Percentiles rank a stretch among this genome's conserved stretches.
These are phyloP conservation scores for Poronia punctata DNA, from an alignment of 495 filamentous ascomycete genomes.

Conservation along the genomic window DNA sequence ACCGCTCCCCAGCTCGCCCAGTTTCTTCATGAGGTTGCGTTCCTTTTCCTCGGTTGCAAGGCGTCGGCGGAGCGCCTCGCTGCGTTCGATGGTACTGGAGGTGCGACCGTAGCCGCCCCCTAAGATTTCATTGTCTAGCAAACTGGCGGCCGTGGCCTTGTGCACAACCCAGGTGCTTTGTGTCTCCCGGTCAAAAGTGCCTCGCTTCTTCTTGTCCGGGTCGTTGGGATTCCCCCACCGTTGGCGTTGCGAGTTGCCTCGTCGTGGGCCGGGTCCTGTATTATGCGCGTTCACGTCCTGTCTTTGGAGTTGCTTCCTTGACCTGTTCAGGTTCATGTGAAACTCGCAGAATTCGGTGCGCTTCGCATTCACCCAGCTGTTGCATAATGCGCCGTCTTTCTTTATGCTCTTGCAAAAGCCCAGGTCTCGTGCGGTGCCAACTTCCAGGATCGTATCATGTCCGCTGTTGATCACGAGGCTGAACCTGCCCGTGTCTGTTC, in stretches of 20 bases:
- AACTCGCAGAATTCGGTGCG: constrained; percentile 91
- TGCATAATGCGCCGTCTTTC: constrained; percentile 76
- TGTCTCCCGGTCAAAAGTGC: constrained; percentile 52
- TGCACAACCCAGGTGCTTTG: constrained; percentile 55
- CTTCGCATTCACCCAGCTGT: constrained; percentile 75
- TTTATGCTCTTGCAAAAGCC: constrained; percentile 80
- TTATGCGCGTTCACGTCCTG: constrained; percentile 72
- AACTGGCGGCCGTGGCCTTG: constrained; percentile 45
- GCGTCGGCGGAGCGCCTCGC: constrained; percentile 61
- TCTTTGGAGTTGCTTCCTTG: constrained; percentile 59
- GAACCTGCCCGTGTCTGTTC: constrained; percentile 72
- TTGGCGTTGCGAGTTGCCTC: constrained; percentile 16
- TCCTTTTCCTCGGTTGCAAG: constrained; percentile 72
- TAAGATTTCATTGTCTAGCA: constrained; percentile 61
- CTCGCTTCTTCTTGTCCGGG: constrained; percentile 36
- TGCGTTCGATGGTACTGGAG: constrained; percentile 46
- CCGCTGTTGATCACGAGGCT: constrained; percentile 74
- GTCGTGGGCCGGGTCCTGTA: constrained; percentile 34
- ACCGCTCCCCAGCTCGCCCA: constrained; percentile 55
- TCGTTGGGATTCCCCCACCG: constrained; percentile 18
- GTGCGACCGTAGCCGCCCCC: constrained; percentile 47
- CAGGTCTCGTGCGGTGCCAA: constrained; percentile 79
- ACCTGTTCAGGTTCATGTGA: constrained; percentile 73
- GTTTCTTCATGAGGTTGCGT: constrained; percentile 65
- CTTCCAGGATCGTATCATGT: constrained; percentile 81